These are phyloP conservation scores for Cutaneotrichosporon mucoides DNA, from an alignment of 1,284 basidiomycete genomes.

Conservation along the genomic window DNA sequence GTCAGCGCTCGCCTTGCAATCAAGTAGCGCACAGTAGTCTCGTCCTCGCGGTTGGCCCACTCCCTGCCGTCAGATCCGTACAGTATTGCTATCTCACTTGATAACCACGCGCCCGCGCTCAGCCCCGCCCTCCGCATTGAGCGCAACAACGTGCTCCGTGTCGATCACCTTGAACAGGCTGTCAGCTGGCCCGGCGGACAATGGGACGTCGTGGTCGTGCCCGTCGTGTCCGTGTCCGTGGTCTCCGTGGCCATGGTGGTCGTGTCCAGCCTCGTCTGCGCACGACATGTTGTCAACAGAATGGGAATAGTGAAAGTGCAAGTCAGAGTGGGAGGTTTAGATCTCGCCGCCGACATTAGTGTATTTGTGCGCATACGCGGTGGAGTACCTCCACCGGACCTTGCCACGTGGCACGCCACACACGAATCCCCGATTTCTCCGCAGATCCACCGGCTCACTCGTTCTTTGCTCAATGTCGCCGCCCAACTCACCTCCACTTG, in stretches of 20 bases:
- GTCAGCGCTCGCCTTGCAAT: not conserved
- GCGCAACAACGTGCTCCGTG: conserved; percentile 40
- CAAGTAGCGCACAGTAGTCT: conserved; percentile 31
- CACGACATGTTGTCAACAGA: conserved; percentile 28
- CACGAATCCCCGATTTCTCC: not conserved
- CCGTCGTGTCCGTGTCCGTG: conserved; percentile 28
- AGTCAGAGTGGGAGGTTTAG: too few relatives aligned
- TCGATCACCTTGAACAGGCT: conserved; percentile 43
- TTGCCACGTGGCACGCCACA: not conserved
- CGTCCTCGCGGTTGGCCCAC: conserved; percentile 45
- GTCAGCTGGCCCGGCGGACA: conserved; percentile 40
- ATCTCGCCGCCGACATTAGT: not conserved
- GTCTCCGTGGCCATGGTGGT: conserved; percentile 19
- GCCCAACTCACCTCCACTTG: not conserved
- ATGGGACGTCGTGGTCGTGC: conserved; percentile 46
- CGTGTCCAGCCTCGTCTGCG: conserved; percentile 33
- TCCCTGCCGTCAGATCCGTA: conserved; percentile 20
- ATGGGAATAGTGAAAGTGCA: not conserved
- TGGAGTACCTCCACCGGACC: conserved; percentile 8
- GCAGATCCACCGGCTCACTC: not conserved
- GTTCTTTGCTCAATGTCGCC: not conserved
- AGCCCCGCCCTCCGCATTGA: conserved; percentile 45
- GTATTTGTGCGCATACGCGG: conserved; percentile 3
- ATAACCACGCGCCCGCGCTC: conserved; percentile 43
- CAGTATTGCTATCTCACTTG: conserved; percentile 34